Percentiles rank a stretch among this genome's conserved stretches.
These are phyloP conservation scores for Lentinus brumalis DNA, from an alignment of 768 basidiomycete species.

Conservation along the genomic window DNA sequence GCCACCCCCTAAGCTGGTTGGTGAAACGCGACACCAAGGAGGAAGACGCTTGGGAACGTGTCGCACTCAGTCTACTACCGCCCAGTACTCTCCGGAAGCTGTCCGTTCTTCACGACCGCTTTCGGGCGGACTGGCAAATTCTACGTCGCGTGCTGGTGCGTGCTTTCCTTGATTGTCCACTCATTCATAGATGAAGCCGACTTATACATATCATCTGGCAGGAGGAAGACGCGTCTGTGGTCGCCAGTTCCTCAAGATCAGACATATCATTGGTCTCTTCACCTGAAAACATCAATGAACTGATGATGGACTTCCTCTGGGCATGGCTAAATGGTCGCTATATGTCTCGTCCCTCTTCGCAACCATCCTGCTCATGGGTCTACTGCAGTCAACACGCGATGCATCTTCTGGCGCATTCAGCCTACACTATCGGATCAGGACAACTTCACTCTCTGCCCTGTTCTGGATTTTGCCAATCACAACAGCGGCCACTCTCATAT, in stretches of 20 bases:
- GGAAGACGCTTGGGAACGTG: conserved; percentile 8
- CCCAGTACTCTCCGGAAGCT: conserved; percentile 45
- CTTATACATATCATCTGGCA: not conserved
- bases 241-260: conserved; percentile 11
- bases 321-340: conserved; percentile 85
- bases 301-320: conserved; percentile 63
- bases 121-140: conserved; percentile 59
- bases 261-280: not conserved
- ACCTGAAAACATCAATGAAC: not conserved
- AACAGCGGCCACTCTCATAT: conserved; percentile 43
- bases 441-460: conserved; percentile 85
- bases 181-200: not conserved
- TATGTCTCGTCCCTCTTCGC: not conserved
- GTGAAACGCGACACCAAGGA: conserved; percentile 32
- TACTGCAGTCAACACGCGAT: conserved; percentile 84
- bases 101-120: conserved; percentile 46
- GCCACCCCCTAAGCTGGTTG: conserved; percentile 84
- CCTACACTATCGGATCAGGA: conserved; percentile 54
- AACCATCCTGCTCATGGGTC: conserved; percentile 7
- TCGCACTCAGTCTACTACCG: conserved; percentile 50
- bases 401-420: conserved; percentile 71
- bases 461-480: conserved; percentile 93
- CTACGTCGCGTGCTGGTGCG: conserved; percentile 57
- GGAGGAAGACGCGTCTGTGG: conserved; percentile 3
- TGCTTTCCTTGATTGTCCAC: not conserved